Base-by-base conservation (phyloP, 192 early-diverging fungal species). In the Backusella morwellensis region DNA sequence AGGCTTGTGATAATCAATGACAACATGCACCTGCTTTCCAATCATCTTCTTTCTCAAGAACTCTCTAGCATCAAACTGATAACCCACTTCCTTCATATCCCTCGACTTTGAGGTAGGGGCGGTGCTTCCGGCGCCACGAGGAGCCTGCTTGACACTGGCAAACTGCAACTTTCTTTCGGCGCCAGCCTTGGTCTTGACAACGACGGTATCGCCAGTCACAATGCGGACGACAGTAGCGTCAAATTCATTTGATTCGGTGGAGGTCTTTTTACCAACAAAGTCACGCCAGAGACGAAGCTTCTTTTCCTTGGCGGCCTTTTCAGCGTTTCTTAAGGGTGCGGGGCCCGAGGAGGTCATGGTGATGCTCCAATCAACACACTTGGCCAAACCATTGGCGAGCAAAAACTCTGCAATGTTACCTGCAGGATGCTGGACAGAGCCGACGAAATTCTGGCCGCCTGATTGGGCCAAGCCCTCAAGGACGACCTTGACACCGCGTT, bases 381-480 rank as follows among this genome's bases (percentile, higher is more conserved):
- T 94, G 19, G 96, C 98, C 63, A 96, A 87, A 35, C 95, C 95
- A 74, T 89, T 89, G 15, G 85, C 70, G 23, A 99, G 81, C 35
- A 99, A 83, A 32, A 90, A 91, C 80, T 98, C 96, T 42, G 94
- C 90, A 82, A 99, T 99, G 79, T 95, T 96, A 66, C 97, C 97
- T 6, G 89, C 93, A 15, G 95, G 93, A 84, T 95, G 94, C 41
- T 87, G 80, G 3, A 99, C 84, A 4, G 89, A 76, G 15, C 94
- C 97, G 42, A 92, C 86, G 78, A 99, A 96, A 66, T 85, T 86
- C 70, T 91, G 91, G 70, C 83, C 80, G 67, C 85, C 88, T n/a
- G 88, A 72, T 35, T 77, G 75, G 42, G 90, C 86, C 66, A 93
- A 76, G 34, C 92, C 92, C 82, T 96, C 96, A 47, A 98, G 79